Base-by-base conservation (phyloP, 2,329 filamentous ascomycete species). In the Hymenoscyphus albidus region DNA sequence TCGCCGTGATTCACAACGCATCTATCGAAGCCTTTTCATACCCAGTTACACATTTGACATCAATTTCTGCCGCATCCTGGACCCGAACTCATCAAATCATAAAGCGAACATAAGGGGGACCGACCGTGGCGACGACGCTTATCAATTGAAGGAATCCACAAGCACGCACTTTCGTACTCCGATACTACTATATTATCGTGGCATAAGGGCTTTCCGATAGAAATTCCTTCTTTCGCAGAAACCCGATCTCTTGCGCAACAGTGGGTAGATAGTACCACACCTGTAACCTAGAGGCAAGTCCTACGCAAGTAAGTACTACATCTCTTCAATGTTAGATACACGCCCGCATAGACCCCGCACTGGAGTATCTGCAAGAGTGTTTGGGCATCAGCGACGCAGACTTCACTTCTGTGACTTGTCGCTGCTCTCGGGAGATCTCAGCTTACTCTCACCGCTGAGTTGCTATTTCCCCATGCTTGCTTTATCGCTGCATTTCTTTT, bases 1-100 rank as follows among this genome's bases (percentile, higher is more conserved):
- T 69, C 68, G 64, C 67, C 66, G 62, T 61, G 68, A 64, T 62
- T 65, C 62, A 63, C 65, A 63, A 48, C 64, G 62, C 68, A 58
- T 59, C 65, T 67, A 67, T 66, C 51, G 58, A 44, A 62, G 63
- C 40, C 22, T 58, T 60, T 64, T 40, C 68, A 54, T 56, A 62
- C 58, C 22, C 61, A 9, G 5, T 9, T 51, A 51, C 44, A 51
- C 10, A 7, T 51, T 51, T n/a, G 44, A 22, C 18, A 3, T 9
- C 44, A n/a, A 9, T 51, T 57, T 59, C 64, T 68, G 67, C 65
- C 64, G 61, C 63, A 59, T 66, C 63, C 62, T 35, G 66, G 56
- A 66, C 48, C 64, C 65, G 63, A 64, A 54, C 48, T 62, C 58
- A 42, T n/a, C 54, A 22, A 39, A 48, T 48, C 62, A 62, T 31